Evolutionary conservation across 768 basidiomycete genomes (phyloP).

Genomic region (Hirschioporus abietinus): DNA sequence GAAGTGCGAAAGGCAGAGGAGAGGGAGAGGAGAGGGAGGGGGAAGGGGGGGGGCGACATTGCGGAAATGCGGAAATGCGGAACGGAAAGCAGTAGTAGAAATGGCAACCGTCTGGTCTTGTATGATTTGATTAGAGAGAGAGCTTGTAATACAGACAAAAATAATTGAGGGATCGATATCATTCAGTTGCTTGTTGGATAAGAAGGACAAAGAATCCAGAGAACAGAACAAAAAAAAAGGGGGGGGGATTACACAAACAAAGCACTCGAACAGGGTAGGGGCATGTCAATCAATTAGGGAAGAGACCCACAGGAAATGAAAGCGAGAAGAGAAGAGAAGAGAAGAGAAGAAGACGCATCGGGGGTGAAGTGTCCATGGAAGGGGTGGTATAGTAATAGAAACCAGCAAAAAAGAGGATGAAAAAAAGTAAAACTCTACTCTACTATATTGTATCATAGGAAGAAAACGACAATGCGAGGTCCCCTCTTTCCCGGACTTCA

Average conservation of each 20-base stretch:
- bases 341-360: neutral
- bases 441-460: neutral
- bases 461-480: neutral
- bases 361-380: neutral
- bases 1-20: too few species aligned
- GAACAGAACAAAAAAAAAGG: neutral
- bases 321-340: neutral
- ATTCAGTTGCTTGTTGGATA: neutral
- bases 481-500: neutral
- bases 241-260: neutral
- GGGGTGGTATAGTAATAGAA: neutral
- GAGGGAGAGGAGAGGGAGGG: too few species aligned
- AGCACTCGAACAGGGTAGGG: neutral
- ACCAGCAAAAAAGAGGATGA: neutral
- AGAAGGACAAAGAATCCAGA: neutral
- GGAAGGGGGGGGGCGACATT: too few species aligned
- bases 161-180: neutral
- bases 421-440: neutral
- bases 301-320: neutral
- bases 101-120: neutral
- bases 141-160: neutral
- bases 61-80: too few species aligned
- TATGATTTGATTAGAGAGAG: neutral
- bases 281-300: neutral
- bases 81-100: neutral